phyloP scores from a whole-genome alignment of 75 land plant species.

The Selaginella tamariscina region DNA sequence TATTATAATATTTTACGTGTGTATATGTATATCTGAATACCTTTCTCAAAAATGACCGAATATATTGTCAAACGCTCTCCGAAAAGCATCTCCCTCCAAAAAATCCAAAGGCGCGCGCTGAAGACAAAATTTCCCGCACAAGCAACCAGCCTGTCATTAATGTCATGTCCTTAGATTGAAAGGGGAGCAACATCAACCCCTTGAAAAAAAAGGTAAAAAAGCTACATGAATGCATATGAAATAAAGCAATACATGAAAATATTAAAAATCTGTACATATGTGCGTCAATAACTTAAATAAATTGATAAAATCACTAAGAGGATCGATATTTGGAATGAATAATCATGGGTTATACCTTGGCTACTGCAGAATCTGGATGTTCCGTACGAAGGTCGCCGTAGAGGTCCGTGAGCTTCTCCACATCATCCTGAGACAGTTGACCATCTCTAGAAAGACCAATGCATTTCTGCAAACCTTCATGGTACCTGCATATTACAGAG shows the following conservation, averaged over 20 bases:
- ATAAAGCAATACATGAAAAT: not conserved
- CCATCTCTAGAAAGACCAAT: slow-evolving; percentile 41
- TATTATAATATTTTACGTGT: too few species aligned
- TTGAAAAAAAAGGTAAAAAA: not conserved
- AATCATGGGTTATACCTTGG: slow-evolving; percentile 48
- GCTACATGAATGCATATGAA: not conserved
- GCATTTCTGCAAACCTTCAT: slow-evolving; percentile 81
- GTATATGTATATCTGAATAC: slow-evolving; percentile 22
- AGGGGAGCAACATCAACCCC: slow-evolving; percentile 4
- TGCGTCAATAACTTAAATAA: too few species aligned
- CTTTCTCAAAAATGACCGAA: slow-evolving; percentile 77
- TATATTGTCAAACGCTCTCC: slow-evolving; percentile 61
- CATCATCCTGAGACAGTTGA: slow-evolving; percentile 31
- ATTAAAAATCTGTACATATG: not conserved
- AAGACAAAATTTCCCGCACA: slow-evolving; percentile 21
- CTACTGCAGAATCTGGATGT: slow-evolving; percentile 77
- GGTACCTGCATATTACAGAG: slow-evolving; percentile 45
- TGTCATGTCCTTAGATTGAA: slow-evolving; percentile 13
- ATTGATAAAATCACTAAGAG: too few species aligned
- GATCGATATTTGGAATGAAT: too few species aligned
- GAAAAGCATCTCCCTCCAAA: slow-evolving; percentile 52
- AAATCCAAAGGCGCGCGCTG: slow-evolving; percentile 98
- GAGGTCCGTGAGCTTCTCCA: slow-evolving; percentile 26
- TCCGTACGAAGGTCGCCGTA: slow-evolving; percentile 50
- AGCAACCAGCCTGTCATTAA: slow-evolving; percentile 22